Base-by-base conservation (phyloP, 2,329 filamentous ascomycete species). In the Piedraia hortae region DNA sequence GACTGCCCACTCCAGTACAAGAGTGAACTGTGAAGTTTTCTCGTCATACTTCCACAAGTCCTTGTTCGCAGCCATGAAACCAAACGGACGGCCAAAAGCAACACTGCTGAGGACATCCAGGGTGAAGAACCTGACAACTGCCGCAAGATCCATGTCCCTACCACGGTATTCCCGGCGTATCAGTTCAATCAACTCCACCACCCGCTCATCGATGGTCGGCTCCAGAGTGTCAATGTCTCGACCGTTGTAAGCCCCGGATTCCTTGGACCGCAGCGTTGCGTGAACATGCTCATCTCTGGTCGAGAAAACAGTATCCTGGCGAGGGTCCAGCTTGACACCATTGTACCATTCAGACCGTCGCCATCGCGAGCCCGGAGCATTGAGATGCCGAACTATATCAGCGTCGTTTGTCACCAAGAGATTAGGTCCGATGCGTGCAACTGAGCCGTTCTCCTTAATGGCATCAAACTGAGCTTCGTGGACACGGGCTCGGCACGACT, bases 31-130 rank as follows among this genome's bases (percentile, higher is more conserved):
- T 21, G 50, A 42, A 0, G 48, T 46, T 4, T 50, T 50, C 22
- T 43, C 34, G 22, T 59, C 48, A 31, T 56, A 59, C 22, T 46
- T 47, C 30, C 51, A 53, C 0, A 51, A 43, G 27, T 61, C 56
- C 3, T 41, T 35, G 30, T 61, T 51, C 4, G 42, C 32, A n/a
- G 46, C 44, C 1, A 60, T 31, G 28, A 52, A 54, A 7, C 56
- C 55, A 27, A 60, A 57, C 0, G 47, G 35, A 21, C 52, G 41
- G 4, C 44, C 45, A 24, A 48, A 49, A 5, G 44, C 46, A 14
- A 48, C 31, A 23, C 43, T 41, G 1, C 43, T 46, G 26, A 48
- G 47, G 12, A 46, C 41, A 29, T 49, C 46, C 11, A 49, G 34
- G 3, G 46, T 48, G 37, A 48, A 48, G 35, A 37, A 49, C 5